Base-by-base conservation (phyloP, 2,329 filamentous ascomycete genomes). In the Coniochaeta sp. region DNA sequence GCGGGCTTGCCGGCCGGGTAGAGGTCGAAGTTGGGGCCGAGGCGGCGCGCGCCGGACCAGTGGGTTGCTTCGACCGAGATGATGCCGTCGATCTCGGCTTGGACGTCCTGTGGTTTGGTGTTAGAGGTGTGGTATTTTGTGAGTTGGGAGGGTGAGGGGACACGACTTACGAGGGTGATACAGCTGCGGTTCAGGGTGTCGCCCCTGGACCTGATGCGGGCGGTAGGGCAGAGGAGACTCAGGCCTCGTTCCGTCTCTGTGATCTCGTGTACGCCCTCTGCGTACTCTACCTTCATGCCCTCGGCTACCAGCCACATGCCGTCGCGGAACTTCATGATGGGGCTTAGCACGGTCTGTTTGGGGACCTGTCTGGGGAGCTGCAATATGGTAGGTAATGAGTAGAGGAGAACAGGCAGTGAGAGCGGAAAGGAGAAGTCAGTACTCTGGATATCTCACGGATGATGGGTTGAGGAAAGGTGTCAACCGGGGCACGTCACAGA, bases 221-320 rank as follows among this genome's bases (percentile, higher is more conserved):
- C 76, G 1, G 82, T 84, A 10, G 84, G 84, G 63, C 83, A 87
- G 0, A 87, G 72, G 17, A 87, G 75, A 26, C 76, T 79, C 55
- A 86, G 60, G 7, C 78, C 79, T 62, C 78, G 79, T 6, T 76
- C 75, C 58, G 75, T 79, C 56, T 77, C 71, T 4, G 75, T 78
- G 58, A 81, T 73, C 9, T 79, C 77, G 67, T 85, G 81, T 17
- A 89, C 76, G 62, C 89, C 85, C 71, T 89, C 86, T 36, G 86
- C 87, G 65, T 88, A 88, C 67, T 88, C 83, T 28, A 86, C 78
- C 57, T 78, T 76, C 69, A 86, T 79, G 62, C 80, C 82, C 71
- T 85, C 81, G 60, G 81, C 84, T 47, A 81, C 78, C 56, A 88
- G 75, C 87, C 87, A 89, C 86, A 88, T 86, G 64, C 82, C 82